phyloP scores from a whole-genome alignment of 257 asterid genomes.

The Nicotiana benthamiana region DNA sequence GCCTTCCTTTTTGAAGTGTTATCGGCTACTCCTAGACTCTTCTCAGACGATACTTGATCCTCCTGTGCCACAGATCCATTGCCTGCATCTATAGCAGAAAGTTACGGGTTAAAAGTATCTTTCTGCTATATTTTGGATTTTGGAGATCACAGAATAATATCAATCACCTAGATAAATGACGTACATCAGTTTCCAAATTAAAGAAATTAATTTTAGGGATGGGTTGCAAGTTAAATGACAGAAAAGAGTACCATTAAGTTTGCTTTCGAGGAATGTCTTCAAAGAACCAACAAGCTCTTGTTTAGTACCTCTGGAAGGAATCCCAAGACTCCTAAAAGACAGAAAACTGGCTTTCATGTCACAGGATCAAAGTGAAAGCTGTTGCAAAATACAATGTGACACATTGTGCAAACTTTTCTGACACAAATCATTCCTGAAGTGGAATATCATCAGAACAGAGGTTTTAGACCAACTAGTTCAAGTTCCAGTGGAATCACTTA shows the following conservation, averaged over 20 bases:
- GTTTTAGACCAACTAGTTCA: not conserved
- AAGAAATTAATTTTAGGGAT: not conserved
- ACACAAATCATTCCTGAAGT: not conserved
- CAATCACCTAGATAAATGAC: not conserved
- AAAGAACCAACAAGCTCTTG: slow-evolving; percentile 42
- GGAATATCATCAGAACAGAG: not conserved
- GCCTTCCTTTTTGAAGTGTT: slow-evolving; percentile 28
- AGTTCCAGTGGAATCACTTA: not conserved
- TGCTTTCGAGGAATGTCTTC: slow-evolving; percentile 33
- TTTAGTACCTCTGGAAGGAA: slow-evolving; percentile 51
- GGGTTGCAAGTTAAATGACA: too few relatives aligned
- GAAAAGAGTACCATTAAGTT: slow-evolving; percentile 39
- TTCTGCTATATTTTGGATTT: not conserved
- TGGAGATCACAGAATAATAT: not conserved
- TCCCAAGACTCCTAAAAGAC: slow-evolving; percentile 38
- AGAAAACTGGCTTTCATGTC: not conserved
- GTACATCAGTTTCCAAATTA: not conserved
- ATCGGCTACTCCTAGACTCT: slow-evolving; percentile 14
- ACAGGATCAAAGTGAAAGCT: not conserved
- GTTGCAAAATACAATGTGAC: not conserved
- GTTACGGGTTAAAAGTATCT: not conserved
- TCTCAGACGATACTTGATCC: slow-evolving; percentile 22
- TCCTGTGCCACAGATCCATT: slow-evolving; percentile 19
- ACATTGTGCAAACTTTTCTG: not conserved
- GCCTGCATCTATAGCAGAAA: slow-evolving; percentile 21